phyloP scores from a whole-genome alignment of 768 basidiomycete species.

The Naganishia vaughanmartiniae region DNA sequence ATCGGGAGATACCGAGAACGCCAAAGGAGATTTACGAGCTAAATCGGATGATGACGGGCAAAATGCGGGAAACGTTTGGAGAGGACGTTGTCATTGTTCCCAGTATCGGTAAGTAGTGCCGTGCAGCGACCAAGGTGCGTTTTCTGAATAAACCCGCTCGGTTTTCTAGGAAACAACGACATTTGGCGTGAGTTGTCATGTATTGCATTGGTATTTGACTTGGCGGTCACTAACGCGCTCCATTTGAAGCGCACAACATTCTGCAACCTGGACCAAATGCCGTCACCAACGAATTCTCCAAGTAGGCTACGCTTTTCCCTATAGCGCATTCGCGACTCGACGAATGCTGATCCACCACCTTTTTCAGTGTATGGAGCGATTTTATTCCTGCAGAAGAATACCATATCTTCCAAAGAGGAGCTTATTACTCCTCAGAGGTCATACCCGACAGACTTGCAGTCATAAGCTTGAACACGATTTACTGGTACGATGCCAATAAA shows the following conservation, averaged over 20 bases:
- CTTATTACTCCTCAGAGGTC: slow-evolving; percentile 76
- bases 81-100: slow-evolving; percentile 73
- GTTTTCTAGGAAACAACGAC: slow-evolving; percentile 80
- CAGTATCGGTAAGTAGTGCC: slow-evolving; percentile 55
- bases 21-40: slow-evolving; percentile 72
- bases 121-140: slow-evolving; percentile 55
- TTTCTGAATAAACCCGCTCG: slow-evolving; percentile 40
- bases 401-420: slow-evolving; percentile 82
- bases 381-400: slow-evolving; percentile 76
- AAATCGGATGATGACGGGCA: slow-evolving; percentile 65
- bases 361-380: slow-evolving; percentile 68
- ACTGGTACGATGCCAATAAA: slow-evolving; percentile 86
- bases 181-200: slow-evolving; percentile 66
- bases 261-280: slow-evolving; percentile 51
- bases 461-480: slow-evolving; percentile 83
- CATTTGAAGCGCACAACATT: slow-evolving; percentile 54
- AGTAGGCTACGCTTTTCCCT: slow-evolving; percentile 55
- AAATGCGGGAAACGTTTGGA: slow-evolving; percentile 72
- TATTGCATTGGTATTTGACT: slow-evolving; percentile 32
- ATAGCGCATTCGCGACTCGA: neutral
- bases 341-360: slow-evolving; percentile 10
- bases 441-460: slow-evolving; percentile 72
- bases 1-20: slow-evolving; percentile 74
- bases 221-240: slow-evolving; percentile 65
- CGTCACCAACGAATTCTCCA: slow-evolving; percentile 61